Percentiles rank a stretch among this genome's conserved stretches.
Evolutionary conservation across 495 filamentous ascomycete species (phyloP).

Genomic region (Neurospora terricola): DNA sequence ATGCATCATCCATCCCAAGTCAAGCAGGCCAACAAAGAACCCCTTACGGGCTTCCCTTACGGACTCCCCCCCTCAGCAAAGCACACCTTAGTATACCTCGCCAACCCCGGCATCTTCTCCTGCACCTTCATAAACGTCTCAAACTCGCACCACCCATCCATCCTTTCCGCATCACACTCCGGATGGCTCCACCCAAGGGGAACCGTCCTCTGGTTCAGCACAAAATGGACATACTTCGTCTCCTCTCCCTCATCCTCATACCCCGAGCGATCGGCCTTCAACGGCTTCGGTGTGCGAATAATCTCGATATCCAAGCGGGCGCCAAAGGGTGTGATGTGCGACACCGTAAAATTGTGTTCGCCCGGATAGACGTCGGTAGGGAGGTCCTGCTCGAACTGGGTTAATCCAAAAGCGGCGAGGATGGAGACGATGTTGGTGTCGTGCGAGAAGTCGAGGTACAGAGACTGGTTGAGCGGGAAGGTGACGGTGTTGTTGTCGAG

Average conservation of each 20-base stretch:
- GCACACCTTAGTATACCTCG: conserved; percentile 45
- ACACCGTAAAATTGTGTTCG: conserved; percentile 43
- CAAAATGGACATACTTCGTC: conserved; percentile 54
- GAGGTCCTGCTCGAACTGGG: conserved; percentile 47
- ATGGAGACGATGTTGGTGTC: conserved; percentile 71
- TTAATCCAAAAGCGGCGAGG: conserved; percentile 64
- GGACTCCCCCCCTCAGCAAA: conserved; percentile 35
- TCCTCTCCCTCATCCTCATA: conserved; percentile 23
- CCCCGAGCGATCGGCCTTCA: conserved; percentile 30
- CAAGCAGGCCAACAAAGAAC: conserved; percentile 2
- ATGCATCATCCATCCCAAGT: not conserved
- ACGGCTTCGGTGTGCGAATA: conserved; percentile 44
- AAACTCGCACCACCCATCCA: conserved; percentile 60
- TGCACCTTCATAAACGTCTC: conserved; percentile 43
- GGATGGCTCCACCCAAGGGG: conserved; percentile 46
- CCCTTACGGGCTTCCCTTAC: conserved; percentile 35
- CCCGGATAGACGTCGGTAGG: conserved; percentile 32
- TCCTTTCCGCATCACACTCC: conserved; percentile 41
- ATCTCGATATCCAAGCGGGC: conserved; percentile 56
- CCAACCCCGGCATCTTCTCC: conserved; percentile 32
- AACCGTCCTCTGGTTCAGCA: conserved; percentile 53
- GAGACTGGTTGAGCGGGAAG: conserved; percentile 55
- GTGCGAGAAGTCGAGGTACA: conserved; percentile 81
- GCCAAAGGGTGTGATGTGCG: conserved; percentile 49
- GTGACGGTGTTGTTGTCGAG: conserved; percentile 53